phyloP scores from a whole-genome alignment of 345 rosid species.

The Brassica nigra region DNA sequence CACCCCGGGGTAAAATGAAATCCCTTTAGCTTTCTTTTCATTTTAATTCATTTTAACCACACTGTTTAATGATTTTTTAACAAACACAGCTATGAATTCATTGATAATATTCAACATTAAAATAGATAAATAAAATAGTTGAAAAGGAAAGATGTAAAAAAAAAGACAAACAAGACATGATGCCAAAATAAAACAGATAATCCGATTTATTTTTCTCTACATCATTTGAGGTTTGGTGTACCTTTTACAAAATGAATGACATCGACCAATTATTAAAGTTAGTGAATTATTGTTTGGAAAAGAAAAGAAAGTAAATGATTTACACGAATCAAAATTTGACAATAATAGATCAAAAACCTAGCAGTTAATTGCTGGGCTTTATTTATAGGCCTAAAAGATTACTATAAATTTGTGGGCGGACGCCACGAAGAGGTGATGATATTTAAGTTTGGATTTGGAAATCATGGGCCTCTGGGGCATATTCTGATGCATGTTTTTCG shows the following conservation, averaged over 20 bases:
- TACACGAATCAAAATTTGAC: constrained; percentile 2
- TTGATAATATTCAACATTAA: not conserved
- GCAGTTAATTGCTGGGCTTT: constrained; percentile 14
- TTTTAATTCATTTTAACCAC: not conserved
- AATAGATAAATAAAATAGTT: not conserved
- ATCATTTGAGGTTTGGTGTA: not conserved
- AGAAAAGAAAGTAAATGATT: not conserved
- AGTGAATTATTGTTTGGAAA: constrained; percentile 8
- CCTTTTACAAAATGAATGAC: constrained; percentile 14
- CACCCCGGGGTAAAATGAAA: not conserved
- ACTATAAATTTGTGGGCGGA: constrained; percentile 7
- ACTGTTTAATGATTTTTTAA: not conserved
- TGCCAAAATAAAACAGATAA: not conserved
- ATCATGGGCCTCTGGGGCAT: not conserved
- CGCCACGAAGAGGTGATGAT: constrained; percentile 10
- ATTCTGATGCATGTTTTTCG: not conserved
- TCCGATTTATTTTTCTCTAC: not conserved
- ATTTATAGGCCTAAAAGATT: not conserved
- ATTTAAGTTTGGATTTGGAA: not conserved
- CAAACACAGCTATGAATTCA: not conserved
- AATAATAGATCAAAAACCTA: constrained; percentile 7
- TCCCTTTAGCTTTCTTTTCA: not conserved
- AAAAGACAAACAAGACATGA: not conserved
- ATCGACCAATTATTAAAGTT: constrained; percentile 20
- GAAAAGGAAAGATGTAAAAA: not conserved